A percentile compares a stretch with the other conserved stretches of the same genome.
phyloP scores from a whole-genome alignment of 345 rosid species.

The Populus euphratica region DNA sequence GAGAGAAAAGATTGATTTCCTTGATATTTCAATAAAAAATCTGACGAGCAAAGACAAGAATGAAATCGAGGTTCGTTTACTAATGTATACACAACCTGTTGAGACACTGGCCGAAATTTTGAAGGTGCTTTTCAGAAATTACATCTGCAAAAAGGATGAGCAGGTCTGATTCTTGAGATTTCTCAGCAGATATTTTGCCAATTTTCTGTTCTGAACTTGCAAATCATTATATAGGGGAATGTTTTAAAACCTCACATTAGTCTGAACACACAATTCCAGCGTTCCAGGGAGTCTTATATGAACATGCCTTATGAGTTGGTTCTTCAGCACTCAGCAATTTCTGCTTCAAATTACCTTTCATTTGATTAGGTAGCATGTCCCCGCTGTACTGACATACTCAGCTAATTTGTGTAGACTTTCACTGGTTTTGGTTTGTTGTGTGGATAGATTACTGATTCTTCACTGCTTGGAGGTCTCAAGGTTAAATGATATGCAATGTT shows the following conservation, averaged over 20 bases:
- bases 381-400: not conserved
- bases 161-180: slow-evolving; percentile 36
- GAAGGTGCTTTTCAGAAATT: slow-evolving; percentile 32
- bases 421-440: slow-evolving; percentile 1
- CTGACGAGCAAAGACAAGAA: slow-evolving; percentile 35
- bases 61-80: slow-evolving; percentile 28
- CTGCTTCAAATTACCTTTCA: not conserved
- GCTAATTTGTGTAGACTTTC: not conserved
- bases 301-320: not conserved
- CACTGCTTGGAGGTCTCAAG: not conserved
- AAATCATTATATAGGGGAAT: not conserved
- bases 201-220: not conserved
- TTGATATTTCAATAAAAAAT: slow-evolving; percentile 30
- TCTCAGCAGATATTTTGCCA: not conserved
- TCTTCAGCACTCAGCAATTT: not conserved
- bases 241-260: not conserved
- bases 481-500: not conserved
- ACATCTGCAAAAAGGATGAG: slow-evolving; percentile 20
- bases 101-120: slow-evolving; percentile 38
- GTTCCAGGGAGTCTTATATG: not conserved
- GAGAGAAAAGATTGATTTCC: slow-evolving; percentile 37
- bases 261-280: not conserved
- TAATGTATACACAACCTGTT: slow-evolving; percentile 38
- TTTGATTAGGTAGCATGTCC: not conserved
- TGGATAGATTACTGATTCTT: not conserved